Percentiles rank a stretch among this genome's conserved stretches.
phyloP scores from a whole-genome alignment of 768 basidiomycete species.

The Suillus americanus region DNA sequence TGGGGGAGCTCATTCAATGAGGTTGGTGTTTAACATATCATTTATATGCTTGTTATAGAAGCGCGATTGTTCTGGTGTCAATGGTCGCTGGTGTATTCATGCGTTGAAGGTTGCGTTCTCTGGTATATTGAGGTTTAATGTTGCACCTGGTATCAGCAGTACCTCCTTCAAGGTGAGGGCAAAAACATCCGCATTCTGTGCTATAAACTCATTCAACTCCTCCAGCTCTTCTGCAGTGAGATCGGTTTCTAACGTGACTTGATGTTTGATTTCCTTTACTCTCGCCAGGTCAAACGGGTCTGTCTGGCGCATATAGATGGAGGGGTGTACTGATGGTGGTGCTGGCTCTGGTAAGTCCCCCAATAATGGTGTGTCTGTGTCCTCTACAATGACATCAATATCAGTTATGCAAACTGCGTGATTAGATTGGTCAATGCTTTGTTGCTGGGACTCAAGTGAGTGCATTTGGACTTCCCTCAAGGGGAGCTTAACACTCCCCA shows the following conservation, averaged over 20 bases:
- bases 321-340: too few relatives aligned
- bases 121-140: slow-evolving; percentile 3
- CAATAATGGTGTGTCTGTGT: too few relatives aligned
- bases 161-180: slow-evolving; percentile 41
- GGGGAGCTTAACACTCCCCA: too few relatives aligned
- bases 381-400: too few relatives aligned
- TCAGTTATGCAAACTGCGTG: too few relatives aligned
- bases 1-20: background rate
- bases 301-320: too few relatives aligned
- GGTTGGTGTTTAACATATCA: background rate
- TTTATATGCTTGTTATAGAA: background rate
- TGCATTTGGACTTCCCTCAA: too few relatives aligned
- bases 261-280: background rate
- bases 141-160: slow-evolving; percentile 13
- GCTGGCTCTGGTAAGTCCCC: too few relatives aligned
- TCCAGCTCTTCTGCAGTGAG: slow-evolving; percentile 21
- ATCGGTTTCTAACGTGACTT: slow-evolving; percentile 31
- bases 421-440: too few relatives aligned
- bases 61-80: slow-evolving; percentile 1
- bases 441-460: too few relatives aligned
- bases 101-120: background rate
- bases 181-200: slow-evolving; percentile 37
- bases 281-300: too few relatives aligned
- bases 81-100: background rate
- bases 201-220: slow-evolving; percentile 23